Evolutionary conservation across 2,329 filamentous ascomycete genomes (phyloP).

Genomic region (Neocucurbitaria cava): DNA sequence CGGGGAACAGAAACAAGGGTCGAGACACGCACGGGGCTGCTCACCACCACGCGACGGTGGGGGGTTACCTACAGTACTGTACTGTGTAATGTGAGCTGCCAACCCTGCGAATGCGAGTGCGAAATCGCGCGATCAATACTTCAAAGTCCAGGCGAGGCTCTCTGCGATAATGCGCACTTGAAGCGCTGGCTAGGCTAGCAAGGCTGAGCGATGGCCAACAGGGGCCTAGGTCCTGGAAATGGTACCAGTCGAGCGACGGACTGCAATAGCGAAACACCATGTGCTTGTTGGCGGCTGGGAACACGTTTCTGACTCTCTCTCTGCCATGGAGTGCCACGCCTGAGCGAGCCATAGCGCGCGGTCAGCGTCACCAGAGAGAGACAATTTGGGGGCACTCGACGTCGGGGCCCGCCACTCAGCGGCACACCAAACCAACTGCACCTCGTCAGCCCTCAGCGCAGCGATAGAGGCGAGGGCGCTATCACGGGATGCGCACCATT

Average conservation of each 20-base stretch:
- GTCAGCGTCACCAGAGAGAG: conserved; percentile 12
- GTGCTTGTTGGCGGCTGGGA: conserved; percentile 7
- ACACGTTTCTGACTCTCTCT: conserved; percentile 4
- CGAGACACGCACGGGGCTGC: background rate
- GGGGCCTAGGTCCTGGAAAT: conserved; percentile 1
- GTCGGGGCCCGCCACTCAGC: conserved; percentile 19
- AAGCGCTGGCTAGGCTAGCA: background rate
- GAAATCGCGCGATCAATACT: background rate
- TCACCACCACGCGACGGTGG: conserved; percentile 4
- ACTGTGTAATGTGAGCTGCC: no score
- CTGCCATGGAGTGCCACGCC: background rate
- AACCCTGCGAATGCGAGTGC: background rate
- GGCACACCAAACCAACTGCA: conserved; percentile 10
- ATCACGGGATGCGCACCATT: conserved; percentile 12
- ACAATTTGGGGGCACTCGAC: conserved; percentile 8
- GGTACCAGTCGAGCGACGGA: conserved; percentile 2
- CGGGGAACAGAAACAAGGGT: background rate
- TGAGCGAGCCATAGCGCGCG: conserved; percentile 11
- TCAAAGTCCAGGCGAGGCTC: background rate
- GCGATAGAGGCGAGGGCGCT: conserved; percentile 15
- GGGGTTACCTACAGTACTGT: no score
- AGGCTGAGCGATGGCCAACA: background rate
- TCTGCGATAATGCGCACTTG: conserved; percentile 8
- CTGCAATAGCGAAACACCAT: background rate
- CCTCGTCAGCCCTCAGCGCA: conserved; percentile 6